phyloP scores from a whole-genome alignment of 2,329 filamentous ascomycete species.

The Diaporthe helianthi region DNA sequence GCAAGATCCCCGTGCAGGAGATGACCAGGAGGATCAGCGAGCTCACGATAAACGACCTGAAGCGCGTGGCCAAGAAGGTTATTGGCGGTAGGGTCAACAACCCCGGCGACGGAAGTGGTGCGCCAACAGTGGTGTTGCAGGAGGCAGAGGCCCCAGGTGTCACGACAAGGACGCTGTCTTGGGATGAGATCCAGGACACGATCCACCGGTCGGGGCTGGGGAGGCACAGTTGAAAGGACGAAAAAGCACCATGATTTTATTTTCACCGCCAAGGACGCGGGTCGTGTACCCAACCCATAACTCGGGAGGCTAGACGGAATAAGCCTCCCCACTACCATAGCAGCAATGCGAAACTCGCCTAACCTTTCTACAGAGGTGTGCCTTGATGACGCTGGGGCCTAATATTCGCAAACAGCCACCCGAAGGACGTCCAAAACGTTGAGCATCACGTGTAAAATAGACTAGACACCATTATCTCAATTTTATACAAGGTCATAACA shows the following conservation, averaged over 20 bases:
- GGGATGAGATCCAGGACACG: conserved; percentile 88
- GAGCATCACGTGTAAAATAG: conserved; percentile 9
- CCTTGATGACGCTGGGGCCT: background rate
- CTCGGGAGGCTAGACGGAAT: background rate
- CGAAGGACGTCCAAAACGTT: background rate
- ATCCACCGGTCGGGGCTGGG: conserved; percentile 87
- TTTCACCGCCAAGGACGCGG: background rate
- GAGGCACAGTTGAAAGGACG: conserved; percentile 45
- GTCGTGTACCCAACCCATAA: background rate
- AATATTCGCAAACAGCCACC: background rate
- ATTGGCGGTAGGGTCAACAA: conserved; percentile 81
- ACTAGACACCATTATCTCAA: conserved; percentile 22
- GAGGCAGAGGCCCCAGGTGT: conserved; percentile 81
- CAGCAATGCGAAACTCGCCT: background rate
- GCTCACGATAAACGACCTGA: conserved; percentile 80
- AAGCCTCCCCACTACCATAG: background rate
- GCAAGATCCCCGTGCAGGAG: conserved; percentile 88
- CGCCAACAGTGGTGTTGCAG: conserved; percentile 93
- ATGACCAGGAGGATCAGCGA: conserved; percentile 90
- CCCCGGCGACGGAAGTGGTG: conserved; percentile 77
- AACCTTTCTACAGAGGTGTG: background rate
- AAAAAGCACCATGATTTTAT: background rate
- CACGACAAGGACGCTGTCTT: conserved; percentile 72
- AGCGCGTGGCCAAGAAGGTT: conserved; percentile 79
- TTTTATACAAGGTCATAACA: background rate